Percentiles rank a stretch among this genome's conserved stretches.
Conservation (phyloP, 257 asterid species). For the Hygrophila difformis region DNA sequence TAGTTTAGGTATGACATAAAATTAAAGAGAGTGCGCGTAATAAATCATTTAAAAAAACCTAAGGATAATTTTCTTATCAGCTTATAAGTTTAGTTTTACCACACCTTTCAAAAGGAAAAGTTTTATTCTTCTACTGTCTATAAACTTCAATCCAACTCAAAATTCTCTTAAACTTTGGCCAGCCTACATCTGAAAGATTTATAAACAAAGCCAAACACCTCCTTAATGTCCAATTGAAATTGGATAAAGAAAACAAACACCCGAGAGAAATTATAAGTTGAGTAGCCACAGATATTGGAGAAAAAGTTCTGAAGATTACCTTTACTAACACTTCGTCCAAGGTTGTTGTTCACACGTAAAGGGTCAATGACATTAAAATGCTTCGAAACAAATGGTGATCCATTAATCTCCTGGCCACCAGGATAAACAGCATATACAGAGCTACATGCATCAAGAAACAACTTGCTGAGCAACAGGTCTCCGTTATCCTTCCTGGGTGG, state of each 20-base stretch:
- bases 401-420: conserved; percentile 67
- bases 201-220: too few relatives aligned
- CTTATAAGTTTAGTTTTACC: too few relatives aligned
- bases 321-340: conserved; percentile 98
- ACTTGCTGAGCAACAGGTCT: conserved; percentile 75
- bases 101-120: too few relatives aligned
- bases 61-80: too few relatives aligned
- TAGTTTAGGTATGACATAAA: too few relatives aligned
- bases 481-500: conserved; percentile 70
- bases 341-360: conserved; percentile 84
- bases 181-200: too few relatives aligned
- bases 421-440: conserved; percentile 78
- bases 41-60: too few relatives aligned
- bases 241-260: not conserved
- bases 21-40: too few relatives aligned
- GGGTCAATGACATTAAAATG: conserved; percentile 95
- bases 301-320: conserved; percentile 31
- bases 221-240: too few relatives aligned
- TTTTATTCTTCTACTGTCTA: too few relatives aligned
- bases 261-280: not conserved
- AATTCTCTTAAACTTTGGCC: too few relatives aligned
- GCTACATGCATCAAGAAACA: conserved; percentile 85
- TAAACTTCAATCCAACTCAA: too few relatives aligned
- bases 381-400: conserved; percentile 70
- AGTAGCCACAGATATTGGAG: not conserved